Conservation (phyloP, 192 early-diverging fungal species). For the Funneliformis mosseae region DNA sequence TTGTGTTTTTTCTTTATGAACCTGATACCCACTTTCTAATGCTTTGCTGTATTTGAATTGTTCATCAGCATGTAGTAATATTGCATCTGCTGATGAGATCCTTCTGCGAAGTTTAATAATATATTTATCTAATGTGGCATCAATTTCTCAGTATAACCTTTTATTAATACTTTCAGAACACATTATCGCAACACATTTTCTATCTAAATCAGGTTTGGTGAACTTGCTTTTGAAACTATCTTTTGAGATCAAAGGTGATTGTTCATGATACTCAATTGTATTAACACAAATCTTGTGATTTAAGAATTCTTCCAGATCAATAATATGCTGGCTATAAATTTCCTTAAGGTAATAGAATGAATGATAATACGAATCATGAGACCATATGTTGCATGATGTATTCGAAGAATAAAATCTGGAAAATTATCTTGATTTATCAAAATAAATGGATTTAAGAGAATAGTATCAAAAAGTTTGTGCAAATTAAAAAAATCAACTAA, state of each 20-base stretch:
- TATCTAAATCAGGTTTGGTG: not conserved
- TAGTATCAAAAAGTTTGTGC: not conserved
- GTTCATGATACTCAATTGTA: conserved; percentile 17
- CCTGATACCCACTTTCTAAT: not conserved
- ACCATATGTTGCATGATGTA: not conserved
- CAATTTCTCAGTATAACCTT: not conserved
- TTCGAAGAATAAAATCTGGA: conserved; percentile 6
- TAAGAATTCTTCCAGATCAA: not conserved
- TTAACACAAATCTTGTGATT: not conserved
- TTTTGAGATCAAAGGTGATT: not conserved
- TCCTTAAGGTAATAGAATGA: not conserved
- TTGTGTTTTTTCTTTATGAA: not conserved
- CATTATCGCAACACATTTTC: not conserved
- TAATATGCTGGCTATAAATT: not conserved
- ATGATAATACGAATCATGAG: not conserved
- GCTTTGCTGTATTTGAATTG: not conserved
- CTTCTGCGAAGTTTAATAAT: not conserved
- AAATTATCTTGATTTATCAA: conserved; percentile 10
- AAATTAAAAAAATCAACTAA: conserved; percentile 15
- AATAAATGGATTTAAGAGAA: conserved; percentile 10
- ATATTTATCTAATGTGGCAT: conserved; percentile 7
- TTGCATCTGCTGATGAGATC: not conserved
- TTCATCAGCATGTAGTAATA: conserved; percentile 17
- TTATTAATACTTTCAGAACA: not conserved
- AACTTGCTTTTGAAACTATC: not conserved